phyloP scores from a whole-genome alignment of 352 stramenopile species.

The Globisporangium emineosum region DNA sequence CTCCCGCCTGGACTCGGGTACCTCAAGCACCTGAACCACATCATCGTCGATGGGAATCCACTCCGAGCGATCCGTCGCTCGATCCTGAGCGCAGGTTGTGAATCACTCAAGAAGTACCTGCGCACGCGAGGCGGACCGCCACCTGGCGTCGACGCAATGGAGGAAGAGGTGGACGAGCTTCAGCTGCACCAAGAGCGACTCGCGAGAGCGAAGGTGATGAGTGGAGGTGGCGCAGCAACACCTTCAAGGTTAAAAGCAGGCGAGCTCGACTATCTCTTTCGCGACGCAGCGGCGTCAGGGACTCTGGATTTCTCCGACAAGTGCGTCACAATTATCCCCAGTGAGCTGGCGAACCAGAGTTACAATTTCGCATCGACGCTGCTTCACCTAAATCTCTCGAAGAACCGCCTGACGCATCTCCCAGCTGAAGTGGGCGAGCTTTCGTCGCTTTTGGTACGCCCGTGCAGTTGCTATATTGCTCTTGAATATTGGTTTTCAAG shows the following conservation, averaged over 20 bases:
- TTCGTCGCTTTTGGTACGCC: constrained; percentile 36
- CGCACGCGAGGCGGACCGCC: constrained; percentile 62
- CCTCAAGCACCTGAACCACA: constrained; percentile 72
- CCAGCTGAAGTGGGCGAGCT: constrained; percentile 47
- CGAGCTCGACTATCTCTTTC: constrained; percentile 36
- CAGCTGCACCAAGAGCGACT: constrained; percentile 19
- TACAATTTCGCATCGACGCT: constrained; percentile 51
- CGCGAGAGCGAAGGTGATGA: neutral
- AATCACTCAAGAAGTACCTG: constrained; percentile 83
- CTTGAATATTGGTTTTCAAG: no score
- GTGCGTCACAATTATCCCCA: constrained; percentile 28
- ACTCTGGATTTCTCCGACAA: constrained; percentile 45
- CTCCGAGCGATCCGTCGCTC: constrained; percentile 67
- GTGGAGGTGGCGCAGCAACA: neutral
- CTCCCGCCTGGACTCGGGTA: constrained; percentile 75
- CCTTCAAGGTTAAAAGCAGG: constrained; percentile 3
- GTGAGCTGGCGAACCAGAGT: constrained; percentile 22
- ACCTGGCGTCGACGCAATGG: constrained; percentile 50
- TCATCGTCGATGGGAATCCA: constrained; percentile 75
- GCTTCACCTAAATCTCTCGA: constrained; percentile 65
- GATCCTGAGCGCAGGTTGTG: constrained; percentile 59
- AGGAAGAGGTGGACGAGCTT: constrained; percentile 71
- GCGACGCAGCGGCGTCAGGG: constrained; percentile 55
- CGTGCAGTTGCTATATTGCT: neutral
- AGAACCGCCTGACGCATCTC: constrained; percentile 51